Conservation (phyloP, 441 rosid genomes). For the Brassica balearica region DNA sequence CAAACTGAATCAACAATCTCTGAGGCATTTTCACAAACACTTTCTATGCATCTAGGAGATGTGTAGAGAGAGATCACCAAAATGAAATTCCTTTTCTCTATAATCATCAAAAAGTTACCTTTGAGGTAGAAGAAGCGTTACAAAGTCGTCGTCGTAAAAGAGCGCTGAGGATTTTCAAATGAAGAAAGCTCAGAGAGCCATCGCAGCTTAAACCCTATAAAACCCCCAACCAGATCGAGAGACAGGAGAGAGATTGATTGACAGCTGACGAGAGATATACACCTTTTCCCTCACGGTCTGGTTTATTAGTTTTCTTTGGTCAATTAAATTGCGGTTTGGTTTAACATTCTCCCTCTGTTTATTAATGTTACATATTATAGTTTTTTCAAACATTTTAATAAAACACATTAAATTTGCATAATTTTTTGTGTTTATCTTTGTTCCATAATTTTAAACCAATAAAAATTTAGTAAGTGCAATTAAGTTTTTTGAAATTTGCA, state of each 20-base stretch:
- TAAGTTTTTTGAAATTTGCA: no score
- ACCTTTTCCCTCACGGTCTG: neutral
- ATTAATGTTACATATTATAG: no score
- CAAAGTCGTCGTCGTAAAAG: neutral
- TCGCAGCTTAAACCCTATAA: conserved; percentile 41
- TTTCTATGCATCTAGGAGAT: conserved; percentile 11
- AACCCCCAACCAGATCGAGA: conserved; percentile 36
- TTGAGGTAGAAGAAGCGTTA: conserved; percentile 8
- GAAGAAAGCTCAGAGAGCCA: conserved; percentile 28
- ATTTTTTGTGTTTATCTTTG: no score
- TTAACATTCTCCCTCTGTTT: no score
- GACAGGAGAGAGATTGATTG: neutral
- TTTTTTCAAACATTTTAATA: no score
- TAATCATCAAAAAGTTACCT: no score
- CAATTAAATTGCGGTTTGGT: neutral
- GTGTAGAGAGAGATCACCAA: neutral
- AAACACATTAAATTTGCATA: no score
- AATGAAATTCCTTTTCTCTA: no score
- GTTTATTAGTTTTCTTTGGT: neutral
- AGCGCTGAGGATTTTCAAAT: neutral
- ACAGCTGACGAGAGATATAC: neutral
- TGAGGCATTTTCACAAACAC: conserved; percentile 26
- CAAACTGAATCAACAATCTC: neutral
- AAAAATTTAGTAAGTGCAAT: no score
- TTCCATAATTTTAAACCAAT: no score